Conservation (phyloP, 345 rosid genomes). For the Arabidopsis suecica region DNA sequence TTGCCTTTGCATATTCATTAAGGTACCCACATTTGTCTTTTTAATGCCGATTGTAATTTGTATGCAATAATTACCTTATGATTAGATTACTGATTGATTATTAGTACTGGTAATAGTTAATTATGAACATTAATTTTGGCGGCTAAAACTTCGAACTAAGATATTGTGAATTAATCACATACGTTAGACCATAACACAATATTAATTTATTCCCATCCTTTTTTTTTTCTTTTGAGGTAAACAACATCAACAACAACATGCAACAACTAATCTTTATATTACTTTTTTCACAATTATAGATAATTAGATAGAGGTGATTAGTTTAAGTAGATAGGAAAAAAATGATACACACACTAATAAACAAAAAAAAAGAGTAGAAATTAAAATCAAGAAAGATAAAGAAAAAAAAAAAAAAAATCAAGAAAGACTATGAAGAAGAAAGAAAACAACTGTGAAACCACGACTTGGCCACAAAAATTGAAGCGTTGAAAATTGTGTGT, state of each 20-base stretch:
- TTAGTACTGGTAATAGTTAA: constrained; percentile 7
- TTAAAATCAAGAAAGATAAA: not conserved
- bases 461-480: constrained; percentile 36
- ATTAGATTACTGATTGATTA: not conserved
- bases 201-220: constrained; percentile 24
- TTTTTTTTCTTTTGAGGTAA: constrained; percentile 36
- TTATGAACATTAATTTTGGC: constrained; percentile 7
- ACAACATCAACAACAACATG: constrained; percentile 32
- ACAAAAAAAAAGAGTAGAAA: too few species aligned
- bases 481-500: constrained; percentile 69
- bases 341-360: not conserved
- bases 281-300: not conserved
- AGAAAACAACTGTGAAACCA: constrained; percentile 45
- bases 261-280: constrained; percentile 21
- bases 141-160: constrained; percentile 36
- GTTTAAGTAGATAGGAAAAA: constrained; percentile 49
- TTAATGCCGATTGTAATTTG: not conserved
- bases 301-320: constrained; percentile 30
- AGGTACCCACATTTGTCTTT: constrained; percentile 32
- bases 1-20: constrained; percentile 20
- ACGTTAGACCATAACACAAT: constrained; percentile 41
- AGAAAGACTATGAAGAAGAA: constrained; percentile 16
- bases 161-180: constrained; percentile 43
- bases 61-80: constrained; percentile 8
- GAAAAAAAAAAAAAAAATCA: constrained; percentile 25